Percentiles rank a stretch among this genome's conserved stretches.
Evolutionary conservation across 1,284 basidiomycete species (phyloP).

Genomic region (Neolentinus lepideus): DNA sequence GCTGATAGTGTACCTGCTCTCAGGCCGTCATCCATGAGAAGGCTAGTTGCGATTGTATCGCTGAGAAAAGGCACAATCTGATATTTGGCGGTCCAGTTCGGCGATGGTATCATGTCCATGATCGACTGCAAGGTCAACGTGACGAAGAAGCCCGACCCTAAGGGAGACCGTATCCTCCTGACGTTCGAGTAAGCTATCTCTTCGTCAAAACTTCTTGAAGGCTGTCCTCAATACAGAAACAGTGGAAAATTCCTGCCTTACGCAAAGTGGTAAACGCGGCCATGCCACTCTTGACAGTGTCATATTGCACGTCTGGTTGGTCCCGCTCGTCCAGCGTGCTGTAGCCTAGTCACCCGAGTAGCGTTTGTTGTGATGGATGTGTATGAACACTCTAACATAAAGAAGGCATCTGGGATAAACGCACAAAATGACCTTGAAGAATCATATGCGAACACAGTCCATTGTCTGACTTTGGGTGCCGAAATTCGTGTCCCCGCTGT

Average conservation of each 20-base stretch:
- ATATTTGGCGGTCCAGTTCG: slow-evolving; percentile 47
- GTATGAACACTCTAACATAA: too few species aligned
- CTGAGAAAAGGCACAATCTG: neutral
- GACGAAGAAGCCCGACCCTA: slow-evolving; percentile 70
- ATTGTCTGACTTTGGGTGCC: too few species aligned
- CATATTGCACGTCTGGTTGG: too few species aligned
- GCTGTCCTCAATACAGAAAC: slow-evolving; percentile 3
- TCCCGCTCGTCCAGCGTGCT: too few species aligned
- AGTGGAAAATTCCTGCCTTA: slow-evolving; percentile 75
- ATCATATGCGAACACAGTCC: too few species aligned
- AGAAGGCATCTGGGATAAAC: too few species aligned
- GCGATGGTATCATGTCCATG: slow-evolving; percentile 89
- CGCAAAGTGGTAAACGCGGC: slow-evolving; percentile 46
- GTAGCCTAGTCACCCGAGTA: too few species aligned
- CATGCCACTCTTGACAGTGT: neutral
- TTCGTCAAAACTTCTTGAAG: slow-evolving; percentile 3
- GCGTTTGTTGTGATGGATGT: too few species aligned
- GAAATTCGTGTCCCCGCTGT: too few species aligned
- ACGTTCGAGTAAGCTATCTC: slow-evolving; percentile 68
- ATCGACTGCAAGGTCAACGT: slow-evolving; percentile 78
- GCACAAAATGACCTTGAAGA: too few species aligned
- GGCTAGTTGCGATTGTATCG: slow-evolving; percentile 27
- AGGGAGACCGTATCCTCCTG: slow-evolving; percentile 77
- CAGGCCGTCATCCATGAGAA: slow-evolving; percentile 85
- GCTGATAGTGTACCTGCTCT: slow-evolving; percentile 4